These are phyloP conservation scores for Chrysosporium queenslandicum DNA, from an alignment of 2,329 filamentous ascomycete genomes.

Conservation along the genomic window DNA sequence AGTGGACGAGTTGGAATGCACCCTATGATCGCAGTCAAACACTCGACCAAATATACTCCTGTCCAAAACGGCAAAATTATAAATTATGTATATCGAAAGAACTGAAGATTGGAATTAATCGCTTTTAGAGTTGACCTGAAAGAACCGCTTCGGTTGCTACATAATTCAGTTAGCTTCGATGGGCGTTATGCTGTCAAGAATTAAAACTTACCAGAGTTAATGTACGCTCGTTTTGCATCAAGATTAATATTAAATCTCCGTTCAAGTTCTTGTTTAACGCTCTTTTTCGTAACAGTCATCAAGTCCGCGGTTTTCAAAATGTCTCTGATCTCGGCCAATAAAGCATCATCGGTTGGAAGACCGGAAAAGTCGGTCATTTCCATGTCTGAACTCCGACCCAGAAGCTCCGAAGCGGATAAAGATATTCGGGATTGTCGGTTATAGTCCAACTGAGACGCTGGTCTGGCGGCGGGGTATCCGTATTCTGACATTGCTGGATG, in stretches of 20 bases:
- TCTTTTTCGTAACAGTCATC: slow-evolving; percentile 98
- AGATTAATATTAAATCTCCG: slow-evolving; percentile 76
- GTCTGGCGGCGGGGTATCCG: slow-evolving; percentile 52
- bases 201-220: slow-evolving; percentile 67
- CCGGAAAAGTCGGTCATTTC: slow-evolving; percentile 65
- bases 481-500: slow-evolving; percentile 58
- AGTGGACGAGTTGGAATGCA: neutral
- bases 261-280: slow-evolving; percentile 88
- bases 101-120: neutral
- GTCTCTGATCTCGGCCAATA: slow-evolving; percentile 87
- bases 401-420: slow-evolving; percentile 59
- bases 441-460: slow-evolving; percentile 52
- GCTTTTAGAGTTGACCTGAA: slow-evolving; percentile 56
- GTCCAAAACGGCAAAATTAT: neutral
- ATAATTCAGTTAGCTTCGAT: neutral
- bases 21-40: neutral
- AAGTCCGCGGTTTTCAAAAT: slow-evolving; percentile 85
- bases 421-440: slow-evolving; percentile 61
- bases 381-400: slow-evolving; percentile 49
- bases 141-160: slow-evolving; percentile 67
- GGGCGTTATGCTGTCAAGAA: slow-evolving; percentile 19
- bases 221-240: slow-evolving; percentile 82
- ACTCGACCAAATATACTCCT: neutral
- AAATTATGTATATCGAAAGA: slow-evolving; percentile 2
- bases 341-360: slow-evolving; percentile 76